Evolutionary conservation across 352 stramenopile species (phyloP).

Genomic region (Lagenidium giganteum): DNA sequence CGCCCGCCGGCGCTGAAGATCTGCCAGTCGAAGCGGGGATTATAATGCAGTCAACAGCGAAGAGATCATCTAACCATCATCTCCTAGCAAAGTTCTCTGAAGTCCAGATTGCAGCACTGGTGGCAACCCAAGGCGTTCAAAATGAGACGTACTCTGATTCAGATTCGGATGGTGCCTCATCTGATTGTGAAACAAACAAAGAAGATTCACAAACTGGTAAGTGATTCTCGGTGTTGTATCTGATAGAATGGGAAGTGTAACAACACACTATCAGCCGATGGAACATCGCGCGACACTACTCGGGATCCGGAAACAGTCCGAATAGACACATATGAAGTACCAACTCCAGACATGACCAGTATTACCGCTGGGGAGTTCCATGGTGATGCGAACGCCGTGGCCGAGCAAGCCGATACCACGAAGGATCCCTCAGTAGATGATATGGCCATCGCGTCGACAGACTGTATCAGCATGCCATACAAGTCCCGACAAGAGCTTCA

Average conservation of each 20-base stretch:
- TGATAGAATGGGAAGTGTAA: no score
- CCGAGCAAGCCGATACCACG: background rate
- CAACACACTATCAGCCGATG: no score
- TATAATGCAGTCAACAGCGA: constrained; percentile 9
- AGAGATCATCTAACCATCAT: constrained; percentile 23
- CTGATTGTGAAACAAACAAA: no score
- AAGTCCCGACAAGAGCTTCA: constrained; percentile 63
- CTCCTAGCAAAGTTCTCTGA: constrained; percentile 29
- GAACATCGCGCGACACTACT: no score
- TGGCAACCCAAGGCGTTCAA: constrained; percentile 3
- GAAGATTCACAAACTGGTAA: no score
- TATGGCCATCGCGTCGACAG: constrained; percentile 5
- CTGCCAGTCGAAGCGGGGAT: constrained; percentile 11
- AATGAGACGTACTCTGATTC: background rate
- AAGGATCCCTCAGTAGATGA: constrained; percentile 1
- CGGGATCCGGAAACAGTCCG: no score
- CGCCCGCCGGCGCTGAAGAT: background rate
- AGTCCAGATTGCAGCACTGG: constrained; percentile 22
- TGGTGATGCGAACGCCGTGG: no score
- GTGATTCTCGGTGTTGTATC: no score
- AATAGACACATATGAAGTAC: no score
- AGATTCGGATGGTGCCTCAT: constrained; percentile 1
- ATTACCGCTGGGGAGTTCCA: no score
- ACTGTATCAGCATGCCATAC: constrained; percentile 62
- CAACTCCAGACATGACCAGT: no score